Evolutionary conservation across 208 protist genomes (phyloP).

Genomic region (Lotmaria passim): DNA sequence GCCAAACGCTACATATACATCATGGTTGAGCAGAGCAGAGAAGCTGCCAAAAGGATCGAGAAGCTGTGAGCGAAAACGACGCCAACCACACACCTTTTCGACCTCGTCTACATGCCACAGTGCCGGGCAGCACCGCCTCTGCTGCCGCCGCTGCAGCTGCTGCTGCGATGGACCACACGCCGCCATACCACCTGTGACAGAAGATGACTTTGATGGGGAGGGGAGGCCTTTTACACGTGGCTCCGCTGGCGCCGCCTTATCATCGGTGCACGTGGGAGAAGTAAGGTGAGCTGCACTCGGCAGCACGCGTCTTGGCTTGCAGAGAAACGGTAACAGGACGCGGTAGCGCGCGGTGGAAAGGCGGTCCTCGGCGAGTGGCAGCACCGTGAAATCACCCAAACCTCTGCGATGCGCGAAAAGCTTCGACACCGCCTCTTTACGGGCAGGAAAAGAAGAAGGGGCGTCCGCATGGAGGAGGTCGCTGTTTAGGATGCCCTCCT

Average conservation of each 20-base stretch:
- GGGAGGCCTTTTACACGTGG: no score
- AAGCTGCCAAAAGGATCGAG: constrained; percentile 30
- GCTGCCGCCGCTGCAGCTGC: neutral
- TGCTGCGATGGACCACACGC: no score
- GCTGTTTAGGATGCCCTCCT: neutral
- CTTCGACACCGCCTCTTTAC: no score
- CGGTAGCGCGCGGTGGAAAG: constrained; percentile 41
- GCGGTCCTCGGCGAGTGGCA: constrained; percentile 28
- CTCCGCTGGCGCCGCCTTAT: no score
- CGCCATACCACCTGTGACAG: no score
- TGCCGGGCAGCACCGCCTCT: constrained; percentile 14
- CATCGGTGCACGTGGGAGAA: no score
- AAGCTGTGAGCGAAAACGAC: constrained; percentile 1
- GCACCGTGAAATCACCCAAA: constrained; percentile 4
- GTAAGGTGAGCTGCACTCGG: neutral
- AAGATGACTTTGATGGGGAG: no score
- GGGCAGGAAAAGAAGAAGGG: neutral
- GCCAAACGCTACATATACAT: constrained; percentile 30
- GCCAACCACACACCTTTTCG: constrained; percentile 41
- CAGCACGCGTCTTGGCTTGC: constrained; percentile 17
- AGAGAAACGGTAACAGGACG: constrained; percentile 49
- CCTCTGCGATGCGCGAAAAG: no score
- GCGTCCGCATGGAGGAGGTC: neutral
- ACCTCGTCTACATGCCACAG: constrained; percentile 43
- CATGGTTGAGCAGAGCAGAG: constrained; percentile 27